phyloP scores from a whole-genome alignment of 1,139 yeast species.

The Blastobotrys aristatus region DNA sequence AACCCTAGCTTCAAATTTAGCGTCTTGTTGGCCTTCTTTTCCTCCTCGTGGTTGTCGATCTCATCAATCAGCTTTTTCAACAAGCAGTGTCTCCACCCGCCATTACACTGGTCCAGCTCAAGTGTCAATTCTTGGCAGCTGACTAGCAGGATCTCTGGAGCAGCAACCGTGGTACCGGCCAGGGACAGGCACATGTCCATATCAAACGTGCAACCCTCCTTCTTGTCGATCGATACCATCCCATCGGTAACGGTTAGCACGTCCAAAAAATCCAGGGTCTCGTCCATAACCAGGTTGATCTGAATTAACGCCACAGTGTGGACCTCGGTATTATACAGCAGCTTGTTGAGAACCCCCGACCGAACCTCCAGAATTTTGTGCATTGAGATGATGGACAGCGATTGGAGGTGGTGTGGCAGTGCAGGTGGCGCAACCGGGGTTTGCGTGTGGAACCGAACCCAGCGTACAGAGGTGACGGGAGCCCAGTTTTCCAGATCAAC shows the following conservation, averaged over 20 bases:
- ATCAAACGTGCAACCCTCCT: neutral
- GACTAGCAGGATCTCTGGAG: neutral
- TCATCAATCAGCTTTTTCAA: neutral
- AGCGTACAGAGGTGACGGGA: neutral
- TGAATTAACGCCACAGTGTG: neutral
- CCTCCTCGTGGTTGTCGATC: neutral
- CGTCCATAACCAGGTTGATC: neutral
- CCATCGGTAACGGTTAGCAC: neutral
- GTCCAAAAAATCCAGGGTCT: neutral
- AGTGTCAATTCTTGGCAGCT: neutral
- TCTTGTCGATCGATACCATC: neutral
- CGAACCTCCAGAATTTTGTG: neutral
- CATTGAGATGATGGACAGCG: neutral
- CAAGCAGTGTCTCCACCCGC: neutral
- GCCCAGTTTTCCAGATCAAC: neutral
- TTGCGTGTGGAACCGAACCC: neutral
- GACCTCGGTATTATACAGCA: neutral
- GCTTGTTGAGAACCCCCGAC: neutral
- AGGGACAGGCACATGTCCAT: neutral
- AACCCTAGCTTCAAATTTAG: neutral
- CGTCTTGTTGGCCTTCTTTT: neutral
- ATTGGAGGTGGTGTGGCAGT: neutral
- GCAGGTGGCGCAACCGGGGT: neutral
- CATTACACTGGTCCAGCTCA: neutral
- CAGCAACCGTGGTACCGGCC: neutral